Base-by-base conservation (phyloP, 768 basidiomycete genomes). In the Pisolithus orientalis region DNA sequence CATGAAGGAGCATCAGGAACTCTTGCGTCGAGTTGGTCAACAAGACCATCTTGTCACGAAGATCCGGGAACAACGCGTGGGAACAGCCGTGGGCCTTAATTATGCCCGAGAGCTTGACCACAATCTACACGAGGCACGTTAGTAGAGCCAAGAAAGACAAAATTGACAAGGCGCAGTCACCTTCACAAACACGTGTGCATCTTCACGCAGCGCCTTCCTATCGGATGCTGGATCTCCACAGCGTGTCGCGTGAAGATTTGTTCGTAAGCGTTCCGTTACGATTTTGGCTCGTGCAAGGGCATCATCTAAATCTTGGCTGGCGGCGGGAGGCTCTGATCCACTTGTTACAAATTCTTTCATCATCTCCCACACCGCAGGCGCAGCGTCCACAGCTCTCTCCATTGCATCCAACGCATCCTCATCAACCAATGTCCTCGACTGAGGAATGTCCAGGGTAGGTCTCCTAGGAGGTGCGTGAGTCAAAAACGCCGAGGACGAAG, bases 11-110 rank as follows among this genome's bases (percentile, higher is more conserved):
- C 57, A 91, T 89, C 46, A 89, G 84, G 60, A 93, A 87, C 65
- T 90, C 90, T 67, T 94, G 85, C 10, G 92, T 91, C 11, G 85
- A 80, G 59, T 89, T 87, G 21, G 86, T 89, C 52, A 96, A 76
- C 56, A 80, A 79, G 39, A 85, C 80, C 73, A 92, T 83, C 61
- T 84, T 82, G 50, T 73, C 78, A 53, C 88, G 80, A 40, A 94
- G 73, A 32, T 75, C 67, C 4, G 80, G 69, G 14, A 82, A 78
- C 46, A 84, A 79, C n/a, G 79, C 74, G 53, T 79, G 74, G 16
- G 72, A 70, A 24, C 74, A 73, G 47, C 82, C 81, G 56, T 82
- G 73, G 11, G 75, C 70, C 70, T 88, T 92, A 59, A 93, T 77
- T 3, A 82, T 71, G 59, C 80, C 87, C 11, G 89, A 87, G 43